A percentile compares a stretch with the other conserved stretches of the same genome.
Conservation (phyloP, 306 rosid genomes). For the Quillaja saponaria region DNA sequence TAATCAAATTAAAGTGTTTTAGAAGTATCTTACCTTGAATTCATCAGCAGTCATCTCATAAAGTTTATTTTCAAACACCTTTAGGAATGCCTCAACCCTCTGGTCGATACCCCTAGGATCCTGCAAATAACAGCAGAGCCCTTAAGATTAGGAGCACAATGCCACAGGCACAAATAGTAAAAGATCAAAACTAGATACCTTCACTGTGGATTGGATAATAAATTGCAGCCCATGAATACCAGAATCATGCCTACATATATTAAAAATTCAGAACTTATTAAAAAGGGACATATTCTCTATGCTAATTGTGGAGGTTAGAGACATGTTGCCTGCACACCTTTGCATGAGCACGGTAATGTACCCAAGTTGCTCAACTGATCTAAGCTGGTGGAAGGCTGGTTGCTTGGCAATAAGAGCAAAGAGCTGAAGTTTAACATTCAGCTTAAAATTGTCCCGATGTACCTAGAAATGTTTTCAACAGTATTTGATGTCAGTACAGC, state of each 20-base stretch:
- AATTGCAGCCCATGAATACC: conserved; percentile 85
- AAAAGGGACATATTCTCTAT: conserved; percentile 10
- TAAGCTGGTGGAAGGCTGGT: conserved; percentile 94
- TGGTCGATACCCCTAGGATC: conserved; percentile 72
- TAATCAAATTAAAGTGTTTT: conserved; percentile 2
- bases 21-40: conserved; percentile 64
- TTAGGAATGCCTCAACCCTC: conserved; percentile 83
- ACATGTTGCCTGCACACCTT: conserved; percentile 50
- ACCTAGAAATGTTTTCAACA: conserved; percentile 54
- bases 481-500: conserved; percentile 17
- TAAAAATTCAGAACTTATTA: conserved; percentile 22
- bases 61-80: conserved; percentile 71
- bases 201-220: conserved; percentile 79
- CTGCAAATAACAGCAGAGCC: conserved; percentile 43
- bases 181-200: conserved; percentile 51
- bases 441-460: conserved; percentile 71
- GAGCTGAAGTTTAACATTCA: conserved; percentile 94
- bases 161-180: conserved; percentile 7
- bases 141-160: conserved; percentile 17
- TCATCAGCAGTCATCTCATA: conserved; percentile 76
- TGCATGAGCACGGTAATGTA: conserved; percentile 69
- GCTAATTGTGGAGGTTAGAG: conserved; percentile 16
- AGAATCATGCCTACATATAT: conserved; percentile 61
- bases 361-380: conserved; percentile 96
- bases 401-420: conserved; percentile 82